These are phyloP conservation scores for Euphorbia peplus DNA, from an alignment of 345 rosid genomes.

Conservation along the genomic window DNA sequence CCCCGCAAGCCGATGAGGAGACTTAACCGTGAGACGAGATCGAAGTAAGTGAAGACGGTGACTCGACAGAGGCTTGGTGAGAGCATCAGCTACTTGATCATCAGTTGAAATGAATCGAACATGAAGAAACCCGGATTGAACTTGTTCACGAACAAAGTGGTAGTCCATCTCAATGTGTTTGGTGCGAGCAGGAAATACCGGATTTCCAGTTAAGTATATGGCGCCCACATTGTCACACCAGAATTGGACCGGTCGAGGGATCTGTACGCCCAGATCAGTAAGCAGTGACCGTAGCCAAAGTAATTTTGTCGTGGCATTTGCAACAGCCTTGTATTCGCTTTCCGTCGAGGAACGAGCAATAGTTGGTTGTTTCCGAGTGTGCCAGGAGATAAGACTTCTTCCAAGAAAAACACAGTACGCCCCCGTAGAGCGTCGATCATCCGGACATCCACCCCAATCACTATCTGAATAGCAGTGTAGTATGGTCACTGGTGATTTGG, in stretches of 20 bases:
- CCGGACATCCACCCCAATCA: not conserved
- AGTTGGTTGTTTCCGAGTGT: not conserved
- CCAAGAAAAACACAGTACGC: not conserved
- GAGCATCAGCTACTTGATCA: no score
- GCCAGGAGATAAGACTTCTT: not conserved
- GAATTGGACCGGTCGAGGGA: no score
- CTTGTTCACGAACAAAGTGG: not conserved
- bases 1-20: no score
- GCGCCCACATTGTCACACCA: not conserved
- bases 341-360: not conserved
- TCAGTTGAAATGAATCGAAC: no score
- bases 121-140: no score
- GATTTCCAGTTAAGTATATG: not conserved
- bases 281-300: not conserved
- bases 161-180: not conserved
- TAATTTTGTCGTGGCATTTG: not conserved
- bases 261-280: not conserved
- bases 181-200: not conserved
- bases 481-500: not conserved
- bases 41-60: no score
- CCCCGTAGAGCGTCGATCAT: not conserved
- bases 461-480: not conserved
- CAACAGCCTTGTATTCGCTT: not conserved
- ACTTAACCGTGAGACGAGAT: no score
- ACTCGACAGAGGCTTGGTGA: no score